A percentile compares a stretch with the other conserved stretches of the same genome.
Evolutionary conservation across 1,139 yeast genomes (phyloP).

Genomic region (Debaryomyces sp.): DNA sequence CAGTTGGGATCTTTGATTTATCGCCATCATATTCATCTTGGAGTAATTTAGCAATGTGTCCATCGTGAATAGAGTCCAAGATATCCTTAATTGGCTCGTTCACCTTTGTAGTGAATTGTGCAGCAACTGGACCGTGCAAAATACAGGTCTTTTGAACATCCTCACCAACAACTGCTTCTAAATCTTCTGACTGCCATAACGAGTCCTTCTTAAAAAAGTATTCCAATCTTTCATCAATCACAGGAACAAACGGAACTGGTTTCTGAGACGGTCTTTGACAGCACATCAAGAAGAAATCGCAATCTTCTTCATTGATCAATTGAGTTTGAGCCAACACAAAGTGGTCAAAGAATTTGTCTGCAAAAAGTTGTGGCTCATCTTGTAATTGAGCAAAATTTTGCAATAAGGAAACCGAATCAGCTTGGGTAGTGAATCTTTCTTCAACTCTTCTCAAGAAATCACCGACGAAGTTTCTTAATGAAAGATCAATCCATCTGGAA

Average conservation of each 20-base stretch:
- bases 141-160: constrained; percentile 99
- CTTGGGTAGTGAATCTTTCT: constrained; percentile 79
- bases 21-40: constrained; percentile 74
- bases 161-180: constrained; percentile 93
- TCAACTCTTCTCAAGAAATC: constrained; percentile 90
- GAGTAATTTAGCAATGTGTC: constrained; percentile 74
- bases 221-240: constrained; percentile 91
- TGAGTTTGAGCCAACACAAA: constrained; percentile 79
- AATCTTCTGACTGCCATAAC: constrained; percentile 97
- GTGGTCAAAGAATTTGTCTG: constrained; percentile 61
- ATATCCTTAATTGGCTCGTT: constrained; percentile 93
- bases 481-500: constrained; percentile 82
- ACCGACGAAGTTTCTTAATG: constrained; percentile 87
- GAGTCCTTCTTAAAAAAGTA: constrained; percentile 98
- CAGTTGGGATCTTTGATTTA: constrained; percentile 72
- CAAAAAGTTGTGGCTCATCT: constrained; percentile 57
- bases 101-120: constrained; percentile 82
- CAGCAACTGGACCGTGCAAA: constrained; percentile 98
- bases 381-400: constrained; percentile 74
- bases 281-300: constrained; percentile 85
- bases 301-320: constrained; percentile 92
- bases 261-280: constrained; percentile 87
- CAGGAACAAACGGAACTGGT: constrained; percentile 98
- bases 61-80: constrained; percentile 85
- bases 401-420: constrained; percentile 62